Conservation (phyloP, 768 basidiomycete genomes). For the Sarcomyxa edulis region DNA sequence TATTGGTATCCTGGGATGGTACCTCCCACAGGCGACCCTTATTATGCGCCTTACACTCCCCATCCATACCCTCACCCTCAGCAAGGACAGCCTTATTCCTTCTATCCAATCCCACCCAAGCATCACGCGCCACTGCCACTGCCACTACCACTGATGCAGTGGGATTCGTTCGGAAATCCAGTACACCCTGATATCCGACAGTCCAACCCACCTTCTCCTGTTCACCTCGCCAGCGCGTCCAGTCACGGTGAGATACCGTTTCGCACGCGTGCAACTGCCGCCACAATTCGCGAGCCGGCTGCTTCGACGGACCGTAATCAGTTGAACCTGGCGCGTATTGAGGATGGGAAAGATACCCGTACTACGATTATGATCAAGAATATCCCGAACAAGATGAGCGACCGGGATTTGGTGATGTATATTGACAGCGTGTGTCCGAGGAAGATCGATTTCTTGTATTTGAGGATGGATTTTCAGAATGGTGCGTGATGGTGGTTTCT, state of each 20-base stretch:
- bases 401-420: slow-evolving; percentile 62
- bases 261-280: neutral
- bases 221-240: slow-evolving; percentile 9
- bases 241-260: neutral
- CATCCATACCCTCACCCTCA: slow-evolving; percentile 12
- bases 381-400: slow-evolving; percentile 89
- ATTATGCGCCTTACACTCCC: slow-evolving; percentile 10
- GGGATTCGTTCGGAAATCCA: no score
- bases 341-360: slow-evolving; percentile 71
- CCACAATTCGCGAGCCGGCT: slow-evolving; percentile 5
- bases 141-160: no score
- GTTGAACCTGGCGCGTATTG: slow-evolving; percentile 67
- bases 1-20: slow-evolving; percentile 7
- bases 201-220: slow-evolving; percentile 2
- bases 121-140: slow-evolving; percentile 11
- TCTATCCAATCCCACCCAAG: slow-evolving; percentile 5
- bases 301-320: slow-evolving; percentile 30
- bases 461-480: slow-evolving; percentile 83
- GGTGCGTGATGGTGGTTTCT: slow-evolving; percentile 34
- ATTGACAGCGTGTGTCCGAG: slow-evolving; percentile 71
- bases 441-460: slow-evolving; percentile 80
- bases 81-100: slow-evolving; percentile 2
- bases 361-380: slow-evolving; percentile 92
- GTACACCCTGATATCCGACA: no score
- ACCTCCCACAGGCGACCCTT: slow-evolving; percentile 7